Evolutionary conservation across 1,284 basidiomycete genomes (phyloP), one percentile per base, ranked within the genome.

Genomic region (Ceratobasidium sp.): DNA sequence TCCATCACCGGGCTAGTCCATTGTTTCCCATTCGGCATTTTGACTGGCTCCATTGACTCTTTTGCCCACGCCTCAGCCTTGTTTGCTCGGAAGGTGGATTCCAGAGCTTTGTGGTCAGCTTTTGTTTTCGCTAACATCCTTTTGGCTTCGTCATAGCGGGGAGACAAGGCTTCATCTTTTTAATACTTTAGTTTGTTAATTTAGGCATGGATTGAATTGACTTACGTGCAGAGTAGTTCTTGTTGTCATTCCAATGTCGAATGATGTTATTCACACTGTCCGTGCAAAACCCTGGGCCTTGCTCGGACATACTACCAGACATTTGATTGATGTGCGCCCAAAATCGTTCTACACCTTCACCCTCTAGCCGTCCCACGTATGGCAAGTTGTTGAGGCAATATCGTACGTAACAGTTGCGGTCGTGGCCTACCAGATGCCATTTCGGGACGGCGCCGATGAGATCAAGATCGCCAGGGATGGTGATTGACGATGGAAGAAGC

Each of bases 1-100:
- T 49, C 62, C 42, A 54, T 35, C 35, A 65, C 53, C 5, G 62
- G 62, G 27, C 62, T 65, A 22, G 2, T 65, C 62, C 62, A 65
- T n/a, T n/a, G n/a, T 22, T 45, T 50, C 47, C 25, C 31, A 25
- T 42, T 42, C 15, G 22, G 1, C 1, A 13, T 38, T 49, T 29
- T 34, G 17, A 31, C 34, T 2, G 62, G 50, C 34, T 40, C 50
- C 25, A 65, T 27, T 3, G 50, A 43, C 22, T n/a, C 25, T 31
- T 34, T 17, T 31, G 40, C 45, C 62, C 62, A 65, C 10, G n/a
- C 25, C 3, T 10, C 22, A 25, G 50, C 32, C 35, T 12, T 29
- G 6, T 40, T 3, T 0, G 2, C 6, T 3, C 25, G 56, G 5
- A 58, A 17, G 1, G 57, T 47, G 31, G 29, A 12, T 13, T 60